Evolutionary conservation across 108 stramenopile genomes (phyloP), one percentile per base, ranked within the genome.

Genomic region (Skeletonema grethae): DNA sequence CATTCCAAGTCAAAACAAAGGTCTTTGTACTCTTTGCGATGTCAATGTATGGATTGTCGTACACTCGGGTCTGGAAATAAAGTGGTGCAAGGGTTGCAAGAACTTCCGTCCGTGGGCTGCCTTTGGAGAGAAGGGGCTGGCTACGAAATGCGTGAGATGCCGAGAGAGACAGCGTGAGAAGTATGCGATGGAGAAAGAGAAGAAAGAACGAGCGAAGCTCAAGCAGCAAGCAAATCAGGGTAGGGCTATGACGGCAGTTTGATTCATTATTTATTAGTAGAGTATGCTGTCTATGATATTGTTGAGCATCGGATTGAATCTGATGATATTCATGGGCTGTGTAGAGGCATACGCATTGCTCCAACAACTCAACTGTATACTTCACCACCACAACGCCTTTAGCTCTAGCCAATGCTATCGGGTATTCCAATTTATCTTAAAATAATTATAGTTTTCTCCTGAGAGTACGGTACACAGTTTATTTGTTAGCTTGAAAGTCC

Each of bases 21-120:
- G 95, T 24, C 75, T 96, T 0, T 96, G 95, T 69, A 93, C 91
- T 7, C 75, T 85, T 24, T 96, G 95, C 61, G 95, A 96, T 73
- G 90, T 93, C 15, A 91, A 89, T 67, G 93, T 96, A 2, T 96
- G 95, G 95, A 83, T 96, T 18, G 86, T 96, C n/a, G 65, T 73
- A 5, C 65, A 83, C 13, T 79, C 75, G 41, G 89, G 88, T 39
- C 70, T 92, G 38, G 90, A 93, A 77, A 93, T 95, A 67, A 95
- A 95, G 77, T 95, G 94, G 94, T 95, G 94, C 80, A 95, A 95
- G 70, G 94, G 94, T 2, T 95, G 94, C 82, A 95, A 95, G 63
- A 96, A 96, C 79, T 96, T 94, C 45, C 87, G 92, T 10, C 90
- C 91, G 29, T 96, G 95, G 95, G 91, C 91, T 28, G 77, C 91